Evolutionary conservation across 768 basidiomycete species (phyloP), one percentile per base, ranked within the genome.

Genomic region (Dendrothele bispora): DNA sequence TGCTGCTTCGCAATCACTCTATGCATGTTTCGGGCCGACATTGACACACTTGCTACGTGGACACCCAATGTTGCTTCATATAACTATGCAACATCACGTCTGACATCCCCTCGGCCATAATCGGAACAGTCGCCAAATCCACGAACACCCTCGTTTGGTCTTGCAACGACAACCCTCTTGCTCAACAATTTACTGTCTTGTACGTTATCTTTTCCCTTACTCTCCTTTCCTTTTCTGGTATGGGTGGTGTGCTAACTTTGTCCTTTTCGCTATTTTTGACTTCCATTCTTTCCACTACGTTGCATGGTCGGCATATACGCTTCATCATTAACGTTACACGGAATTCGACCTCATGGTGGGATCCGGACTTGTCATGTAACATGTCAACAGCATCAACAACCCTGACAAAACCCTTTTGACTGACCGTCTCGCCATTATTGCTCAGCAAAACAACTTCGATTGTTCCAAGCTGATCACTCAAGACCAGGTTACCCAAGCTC

Each of bases 61-160:
- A n/a, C n/a, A n/a, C n/a, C n/a, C n/a, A n/a, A n/a, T n/a, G n/a
- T n/a, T n/a, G n/a, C n/a, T n/a, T n/a, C n/a, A n/a, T n/a, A n/a
- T n/a, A n/a, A n/a, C n/a, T n/a, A n/a, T n/a, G n/a, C n/a, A n/a
- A n/a, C n/a, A n/a, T n/a, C n/a, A n/a, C n/a, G n/a, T n/a, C n/a
- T n/a, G n/a, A n/a, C n/a, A n/a, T n/a, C n/a, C n/a, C n/a, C n/a
- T n/a, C n/a, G n/a, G n/a, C n/a, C n/a, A n/a, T n/a, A n/a, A n/a
- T n/a, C n/a, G n/a, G n/a, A n/a, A n/a, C 55, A 87, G 86, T 88
- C 47, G 73, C 79, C 8, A 52, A 70, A 43, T 79, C 81, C 7
- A 20, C 39, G n/a, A 88, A 88, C 61, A 71, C 69, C n/a, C 56
- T 88, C 35, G 55, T 63, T 2, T 88, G 86, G 86, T 69, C 68